Evolutionary conservation across 306 rosid genomes (phyloP).

Genomic region (Senna tora): DNA sequence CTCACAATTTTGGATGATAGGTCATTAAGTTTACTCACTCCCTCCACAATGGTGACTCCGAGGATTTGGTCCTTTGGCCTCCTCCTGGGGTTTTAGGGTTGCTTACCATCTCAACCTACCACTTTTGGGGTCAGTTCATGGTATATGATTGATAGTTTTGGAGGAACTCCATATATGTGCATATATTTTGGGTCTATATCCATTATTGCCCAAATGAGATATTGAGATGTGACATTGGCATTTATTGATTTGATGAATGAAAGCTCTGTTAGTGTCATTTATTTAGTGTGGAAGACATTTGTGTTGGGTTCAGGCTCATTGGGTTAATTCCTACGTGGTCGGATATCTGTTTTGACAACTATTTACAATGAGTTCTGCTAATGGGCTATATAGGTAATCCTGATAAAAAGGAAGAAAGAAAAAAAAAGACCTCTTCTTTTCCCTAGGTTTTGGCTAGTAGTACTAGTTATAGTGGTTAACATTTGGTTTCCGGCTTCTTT

Average conservation of each 20-base stretch:
- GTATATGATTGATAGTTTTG: conserved; percentile 24
- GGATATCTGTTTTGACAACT: conserved; percentile 34
- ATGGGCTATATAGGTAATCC: conserved; percentile 19
- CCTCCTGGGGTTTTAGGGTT: no score
- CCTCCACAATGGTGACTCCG: no score
- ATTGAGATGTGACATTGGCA: conserved; percentile 15
- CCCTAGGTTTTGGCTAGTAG: conserved; percentile 1
- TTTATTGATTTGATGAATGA: conserved; percentile 1
- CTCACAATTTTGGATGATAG: no score
- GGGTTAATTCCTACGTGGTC: conserved; percentile 4
- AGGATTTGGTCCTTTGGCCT: no score
- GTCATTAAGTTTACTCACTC: no score
- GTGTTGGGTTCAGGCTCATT: conserved; percentile 19
- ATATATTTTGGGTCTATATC: conserved; percentile 25
- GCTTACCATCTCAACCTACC: no score
- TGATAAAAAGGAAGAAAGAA: neutral
- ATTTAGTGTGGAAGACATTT: conserved; percentile 21
- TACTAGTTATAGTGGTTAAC: conserved; percentile 2
- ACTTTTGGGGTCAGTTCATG: no score
- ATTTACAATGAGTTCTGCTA: conserved; percentile 22
- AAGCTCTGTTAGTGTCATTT: conserved; percentile 4
- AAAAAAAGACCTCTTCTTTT: neutral
- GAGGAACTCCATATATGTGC: conserved; percentile 23
- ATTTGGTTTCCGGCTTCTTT: conserved; percentile 29
- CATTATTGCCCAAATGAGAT: conserved; percentile 34